Percentiles rank a stretch among this genome's conserved stretches.
Evolutionary conservation across 768 basidiomycete species (phyloP).

Genomic region (Lactifluus rugatus): DNA sequence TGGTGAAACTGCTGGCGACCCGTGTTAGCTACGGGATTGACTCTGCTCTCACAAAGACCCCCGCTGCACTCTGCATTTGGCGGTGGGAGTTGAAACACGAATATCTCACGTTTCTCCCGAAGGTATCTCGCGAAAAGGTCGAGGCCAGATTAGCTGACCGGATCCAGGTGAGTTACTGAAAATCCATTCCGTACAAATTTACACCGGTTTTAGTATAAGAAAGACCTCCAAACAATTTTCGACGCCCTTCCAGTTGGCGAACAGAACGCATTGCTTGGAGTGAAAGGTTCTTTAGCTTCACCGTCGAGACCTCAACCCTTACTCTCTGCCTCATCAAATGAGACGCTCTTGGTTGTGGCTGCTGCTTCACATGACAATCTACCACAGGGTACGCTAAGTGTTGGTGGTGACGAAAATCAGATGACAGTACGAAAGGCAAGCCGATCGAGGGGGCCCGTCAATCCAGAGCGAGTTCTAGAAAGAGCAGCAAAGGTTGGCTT

Average conservation of each 20-base stretch:
- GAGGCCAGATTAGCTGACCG: constrained; percentile 56
- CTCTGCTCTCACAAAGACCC: constrained; percentile 39
- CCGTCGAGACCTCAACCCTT: constrained; percentile 9
- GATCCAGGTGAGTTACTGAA: constrained; percentile 38
- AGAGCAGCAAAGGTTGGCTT: constrained; percentile 45
- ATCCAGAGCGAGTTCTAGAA: constrained; percentile 51
- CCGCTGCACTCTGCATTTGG: constrained; percentile 66
- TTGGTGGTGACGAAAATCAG: constrained; percentile 30
- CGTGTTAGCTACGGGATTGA: constrained; percentile 81
- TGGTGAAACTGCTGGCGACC: constrained; percentile 51
- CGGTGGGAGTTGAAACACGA: constrained; percentile 73
- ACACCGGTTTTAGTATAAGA: constrained; percentile 41
- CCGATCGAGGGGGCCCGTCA: constrained; percentile 42
- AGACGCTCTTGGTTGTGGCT: not conserved
- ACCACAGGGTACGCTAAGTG: constrained; percentile 25
- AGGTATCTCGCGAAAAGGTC: constrained; percentile 51
- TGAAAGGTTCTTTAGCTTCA: constrained; percentile 31
- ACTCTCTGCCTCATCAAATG: constrained; percentile 12
- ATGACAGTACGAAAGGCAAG: constrained; percentile 23
- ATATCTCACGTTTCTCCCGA: constrained; percentile 55
- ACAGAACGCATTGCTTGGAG: constrained; percentile 42
- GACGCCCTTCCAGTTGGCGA: constrained; percentile 49
- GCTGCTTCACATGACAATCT: not conserved
- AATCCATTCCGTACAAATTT: not conserved
- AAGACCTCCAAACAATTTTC: constrained; percentile 45